Evolutionary conservation across 768 basidiomycete species (phyloP).

Genomic region (Mycena belliarum): DNA sequence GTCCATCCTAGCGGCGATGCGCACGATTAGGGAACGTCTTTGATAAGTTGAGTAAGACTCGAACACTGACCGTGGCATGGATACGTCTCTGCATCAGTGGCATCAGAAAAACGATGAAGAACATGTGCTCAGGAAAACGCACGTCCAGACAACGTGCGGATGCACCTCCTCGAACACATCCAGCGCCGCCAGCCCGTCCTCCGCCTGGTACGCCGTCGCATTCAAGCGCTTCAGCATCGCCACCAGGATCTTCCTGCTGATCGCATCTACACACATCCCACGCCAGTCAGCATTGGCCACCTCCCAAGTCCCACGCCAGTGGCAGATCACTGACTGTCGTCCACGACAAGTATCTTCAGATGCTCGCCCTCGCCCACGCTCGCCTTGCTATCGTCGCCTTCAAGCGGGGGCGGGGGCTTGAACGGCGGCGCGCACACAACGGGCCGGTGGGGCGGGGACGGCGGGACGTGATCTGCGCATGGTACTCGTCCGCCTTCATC

Average conservation of each 20-base stretch:
- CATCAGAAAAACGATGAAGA: not conserved
- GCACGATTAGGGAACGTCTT: not conserved
- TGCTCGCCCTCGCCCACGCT: not conserved
- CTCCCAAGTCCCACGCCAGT: not conserved
- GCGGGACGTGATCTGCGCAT: too few species aligned
- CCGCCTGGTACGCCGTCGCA: conserved; percentile 11
- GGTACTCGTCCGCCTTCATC: too few species aligned
- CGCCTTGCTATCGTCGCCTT: not conserved
- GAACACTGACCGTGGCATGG: conserved; percentile 21
- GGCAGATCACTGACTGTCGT: conserved; percentile 13
- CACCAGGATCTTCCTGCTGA: conserved; percentile 16
- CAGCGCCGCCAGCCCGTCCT: conserved; percentile 9
- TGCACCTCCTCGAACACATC: conserved; percentile 10
- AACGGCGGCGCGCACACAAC: too few species aligned
- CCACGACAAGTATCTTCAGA: conserved; percentile 16
- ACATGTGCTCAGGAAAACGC: not conserved
- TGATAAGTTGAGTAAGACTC: too few species aligned
- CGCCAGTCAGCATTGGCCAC: not conserved
- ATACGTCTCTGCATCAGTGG: conserved; percentile 4
- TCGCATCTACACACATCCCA: conserved; percentile 4
- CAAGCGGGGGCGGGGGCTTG: not conserved
- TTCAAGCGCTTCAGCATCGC: conserved; percentile 10
- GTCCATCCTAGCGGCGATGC: conserved; percentile 8
- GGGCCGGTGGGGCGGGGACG: too few species aligned
- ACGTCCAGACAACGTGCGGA: conserved; percentile 18